Evolutionary conservation across 345 rosid species (phyloP).

Genomic region (Heritiera littoralis): DNA sequence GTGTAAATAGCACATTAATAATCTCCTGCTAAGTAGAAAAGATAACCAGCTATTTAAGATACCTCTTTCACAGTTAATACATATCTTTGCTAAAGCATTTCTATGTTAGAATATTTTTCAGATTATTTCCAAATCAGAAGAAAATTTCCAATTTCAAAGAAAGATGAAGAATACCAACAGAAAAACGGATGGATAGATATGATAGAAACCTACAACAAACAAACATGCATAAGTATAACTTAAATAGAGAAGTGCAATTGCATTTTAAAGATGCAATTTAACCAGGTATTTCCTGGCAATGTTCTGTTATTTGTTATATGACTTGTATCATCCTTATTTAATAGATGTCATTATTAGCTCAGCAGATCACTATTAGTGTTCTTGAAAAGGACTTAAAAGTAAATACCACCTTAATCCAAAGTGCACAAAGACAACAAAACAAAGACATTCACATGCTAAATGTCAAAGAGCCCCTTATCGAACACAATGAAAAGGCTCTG

Average conservation of each 20-base stretch:
- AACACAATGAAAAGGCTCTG: background rate
- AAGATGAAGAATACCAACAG: background rate
- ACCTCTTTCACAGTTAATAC: background rate
- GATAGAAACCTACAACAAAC: background rate
- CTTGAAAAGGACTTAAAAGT: background rate
- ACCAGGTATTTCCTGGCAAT: background rate
- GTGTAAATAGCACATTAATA: background rate
- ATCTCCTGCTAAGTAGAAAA: background rate
- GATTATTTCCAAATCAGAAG: background rate
- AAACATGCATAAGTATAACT: background rate
- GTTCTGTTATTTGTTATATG: too few relatives aligned
- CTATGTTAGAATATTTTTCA: background rate
- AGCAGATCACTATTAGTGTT: too few relatives aligned
- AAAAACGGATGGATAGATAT: background rate
- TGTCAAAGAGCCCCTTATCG: background rate
- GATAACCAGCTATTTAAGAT: slow-evolving; percentile 5
- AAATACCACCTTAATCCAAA: background rate
- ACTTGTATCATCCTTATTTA: background rate
- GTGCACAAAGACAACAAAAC: background rate
- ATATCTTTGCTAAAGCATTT: background rate
- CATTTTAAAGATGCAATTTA: background rate
- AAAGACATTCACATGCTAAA: background rate
- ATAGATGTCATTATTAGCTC: background rate
- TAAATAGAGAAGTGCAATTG: background rate
- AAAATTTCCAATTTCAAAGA: background rate